phyloP scores from a whole-genome alignment of 2,329 filamentous ascomycete genomes.

The Orbilia quercus region DNA sequence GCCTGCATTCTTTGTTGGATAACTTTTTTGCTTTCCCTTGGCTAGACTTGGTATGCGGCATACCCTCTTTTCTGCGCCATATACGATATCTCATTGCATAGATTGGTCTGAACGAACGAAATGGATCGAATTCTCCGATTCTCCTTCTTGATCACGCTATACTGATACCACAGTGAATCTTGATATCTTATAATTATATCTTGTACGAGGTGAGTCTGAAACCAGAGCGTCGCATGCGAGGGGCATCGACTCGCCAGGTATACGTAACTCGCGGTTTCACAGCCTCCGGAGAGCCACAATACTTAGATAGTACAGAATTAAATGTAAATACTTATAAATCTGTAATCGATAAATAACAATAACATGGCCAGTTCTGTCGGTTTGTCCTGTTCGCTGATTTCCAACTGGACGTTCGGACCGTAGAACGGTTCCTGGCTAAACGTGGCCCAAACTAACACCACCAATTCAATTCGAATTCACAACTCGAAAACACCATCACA shows the following conservation, averaged over 20 bases:
- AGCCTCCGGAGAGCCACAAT: conserved; percentile 24
- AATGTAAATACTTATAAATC: background rate
- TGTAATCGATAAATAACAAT: background rate
- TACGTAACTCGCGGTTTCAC: conserved; percentile 54
- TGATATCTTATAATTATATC: too few species aligned
- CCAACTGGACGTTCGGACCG: too few species aligned
- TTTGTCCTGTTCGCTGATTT: too few species aligned
- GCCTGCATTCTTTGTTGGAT: background rate
- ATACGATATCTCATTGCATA: too few species aligned
- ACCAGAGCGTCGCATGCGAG: conserved; percentile 21
- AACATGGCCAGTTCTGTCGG: background rate
- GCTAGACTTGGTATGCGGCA: conserved; percentile 19
- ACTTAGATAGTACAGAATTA: background rate
- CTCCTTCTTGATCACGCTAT: background rate
- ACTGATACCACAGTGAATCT: too few species aligned
- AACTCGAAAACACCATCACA: background rate
- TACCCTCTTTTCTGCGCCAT: background rate
- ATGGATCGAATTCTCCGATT: background rate
- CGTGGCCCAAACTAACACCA: conserved; percentile 14
- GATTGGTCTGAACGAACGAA: conserved; percentile 8
- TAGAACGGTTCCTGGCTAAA: background rate
- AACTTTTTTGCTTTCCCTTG: background rate
- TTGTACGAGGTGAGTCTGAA: conserved; percentile 16
- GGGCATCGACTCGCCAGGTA: conserved; percentile 12
- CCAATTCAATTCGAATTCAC: background rate